Percentiles rank a stretch among this genome's conserved stretches.
Conservation (phyloP, 192 early-diverging fungal species). For the Spizellomyces punctatus region DNA sequence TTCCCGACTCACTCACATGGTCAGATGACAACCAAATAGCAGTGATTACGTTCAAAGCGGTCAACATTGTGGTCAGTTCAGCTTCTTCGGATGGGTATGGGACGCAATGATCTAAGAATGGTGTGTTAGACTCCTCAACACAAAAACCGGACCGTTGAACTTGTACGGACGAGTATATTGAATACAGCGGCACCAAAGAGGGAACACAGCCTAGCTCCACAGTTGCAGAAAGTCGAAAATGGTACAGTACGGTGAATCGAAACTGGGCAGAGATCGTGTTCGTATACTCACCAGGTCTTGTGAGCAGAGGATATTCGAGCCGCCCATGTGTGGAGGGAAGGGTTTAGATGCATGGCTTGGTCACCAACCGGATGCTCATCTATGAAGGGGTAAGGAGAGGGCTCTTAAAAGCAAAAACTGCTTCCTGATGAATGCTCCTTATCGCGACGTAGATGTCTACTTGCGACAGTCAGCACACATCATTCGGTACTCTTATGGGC, state of each 20-base stretch:
- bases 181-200: neutral
- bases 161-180: neutral
- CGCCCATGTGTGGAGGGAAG: slow-evolving; percentile 15
- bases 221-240: neutral
- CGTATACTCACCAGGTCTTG: neutral
- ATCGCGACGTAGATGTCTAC: slow-evolving; percentile 20
- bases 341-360: slow-evolving; percentile 18
- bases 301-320: slow-evolving; percentile 12
- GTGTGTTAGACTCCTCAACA: neutral
- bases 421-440: neutral
- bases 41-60: slow-evolving; percentile 6
- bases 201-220: neutral
- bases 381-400: slow-evolving; percentile 3
- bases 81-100: neutral
- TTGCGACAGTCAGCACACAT: slow-evolving; percentile 18
- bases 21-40: slow-evolving; percentile 35
- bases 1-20: slow-evolving; percentile 24
- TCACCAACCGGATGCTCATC: slow-evolving; percentile 19
- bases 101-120: neutral
- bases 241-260: no score
- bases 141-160: neutral
- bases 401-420: neutral
- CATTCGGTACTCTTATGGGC: slow-evolving; percentile 23
- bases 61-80: slow-evolving; percentile 23
- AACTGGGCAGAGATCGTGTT: no score